A percentile compares a stretch with the other conserved stretches of the same genome.
phyloP scores from a whole-genome alignment of 2,329 filamentous ascomycete genomes.

The Epichloe gansuensis region DNA sequence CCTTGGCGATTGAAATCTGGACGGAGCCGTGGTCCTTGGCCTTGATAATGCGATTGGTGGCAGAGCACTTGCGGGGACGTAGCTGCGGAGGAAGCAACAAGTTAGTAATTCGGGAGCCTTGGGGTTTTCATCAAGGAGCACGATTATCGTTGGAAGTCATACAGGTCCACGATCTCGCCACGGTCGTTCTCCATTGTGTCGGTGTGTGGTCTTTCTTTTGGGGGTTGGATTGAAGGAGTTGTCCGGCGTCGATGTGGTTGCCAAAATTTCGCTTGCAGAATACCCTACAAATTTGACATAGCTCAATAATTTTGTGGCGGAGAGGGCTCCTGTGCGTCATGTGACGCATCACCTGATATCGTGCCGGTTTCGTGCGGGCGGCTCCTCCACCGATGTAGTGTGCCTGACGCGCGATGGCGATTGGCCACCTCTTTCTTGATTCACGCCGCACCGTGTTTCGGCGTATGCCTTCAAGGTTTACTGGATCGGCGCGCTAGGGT shows the following conservation, averaged over 20 bases:
- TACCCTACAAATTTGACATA: slow-evolving; percentile 22
- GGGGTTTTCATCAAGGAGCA: not conserved
- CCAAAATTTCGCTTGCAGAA: slow-evolving; percentile 18
- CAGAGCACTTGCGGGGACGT: slow-evolving; percentile 98
- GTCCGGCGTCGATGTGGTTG: slow-evolving; percentile 19
- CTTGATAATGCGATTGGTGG: slow-evolving; percentile 99
- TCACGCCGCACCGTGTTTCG: not conserved
- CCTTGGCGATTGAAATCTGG: slow-evolving; percentile 94
- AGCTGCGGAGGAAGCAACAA: slow-evolving; percentile 39
- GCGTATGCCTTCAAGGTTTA: not conserved
- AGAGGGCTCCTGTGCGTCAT: slow-evolving; percentile 25
- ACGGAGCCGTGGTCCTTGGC: slow-evolving; percentile 99
- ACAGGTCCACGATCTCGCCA: slow-evolving; percentile 99
- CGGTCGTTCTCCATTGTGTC: slow-evolving; percentile 99
- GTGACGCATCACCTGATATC: slow-evolving; percentile 23
- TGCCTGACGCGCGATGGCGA: not conserved
- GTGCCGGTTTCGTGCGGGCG: slow-evolving; percentile 17
- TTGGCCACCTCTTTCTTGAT: not conserved
- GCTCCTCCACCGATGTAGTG: not conserved
- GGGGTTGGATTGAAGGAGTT: slow-evolving; percentile 11
- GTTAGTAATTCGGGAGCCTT: slow-evolving; percentile 16
- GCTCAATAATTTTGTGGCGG: slow-evolving; percentile 23
- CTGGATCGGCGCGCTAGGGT: not conserved
- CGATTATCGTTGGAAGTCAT: slow-evolving; percentile 30
- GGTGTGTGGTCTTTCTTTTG: slow-evolving; percentile 18